Base-by-base conservation (phyloP, 345 rosid species). In the Brassica rapa region DNA sequence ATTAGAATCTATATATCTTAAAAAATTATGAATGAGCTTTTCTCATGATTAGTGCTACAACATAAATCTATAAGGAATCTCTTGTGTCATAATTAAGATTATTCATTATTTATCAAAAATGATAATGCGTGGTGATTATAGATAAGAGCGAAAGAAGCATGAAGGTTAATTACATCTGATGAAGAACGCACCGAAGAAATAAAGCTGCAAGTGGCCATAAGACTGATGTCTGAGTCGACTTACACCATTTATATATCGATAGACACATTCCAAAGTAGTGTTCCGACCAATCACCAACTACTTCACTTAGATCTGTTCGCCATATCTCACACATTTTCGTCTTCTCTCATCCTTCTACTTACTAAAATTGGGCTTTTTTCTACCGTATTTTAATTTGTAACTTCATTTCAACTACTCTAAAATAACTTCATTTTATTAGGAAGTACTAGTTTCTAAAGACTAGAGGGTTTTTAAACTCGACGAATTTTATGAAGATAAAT, bases 201-300 rank as follows among this genome's bases (percentile, higher is more conserved):
- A 79, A 79, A 62, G 78, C 65, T 67, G 69, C 82, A 68, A 79
- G 82, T 79, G 74, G 78, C 4, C 65, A 79, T 72, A 59, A 51
- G 60, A 68, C 25, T 60, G 75, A 32, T 79, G 78, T 79, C 78
- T 72, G 78, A 79, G 82, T 79, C 78, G 78, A 74, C 75, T 68
- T 51, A 73, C 82, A 79, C 82, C 78, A 79, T 72, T 72, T 57
- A 56, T 43, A 71, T 71, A 6, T 35, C 23, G 60, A 70, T 70
- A 70, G 15, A 53, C 63, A 77, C 37, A 68, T 24, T 43, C 25
- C 70, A 77, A 70, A 77, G 65, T 63, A 37, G 64, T 77, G 81
- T 71, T 65, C 12, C 81, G 14, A 77, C 76, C 76, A 70, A 70
- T 77, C 43, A 55, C 49, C 60, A 71, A 27, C 66, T 56, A 12